Evolutionary conservation across 306 rosid genomes (phyloP), one percentile per base, ranked within the genome.

Genomic region (Datisca glomerata): DNA sequence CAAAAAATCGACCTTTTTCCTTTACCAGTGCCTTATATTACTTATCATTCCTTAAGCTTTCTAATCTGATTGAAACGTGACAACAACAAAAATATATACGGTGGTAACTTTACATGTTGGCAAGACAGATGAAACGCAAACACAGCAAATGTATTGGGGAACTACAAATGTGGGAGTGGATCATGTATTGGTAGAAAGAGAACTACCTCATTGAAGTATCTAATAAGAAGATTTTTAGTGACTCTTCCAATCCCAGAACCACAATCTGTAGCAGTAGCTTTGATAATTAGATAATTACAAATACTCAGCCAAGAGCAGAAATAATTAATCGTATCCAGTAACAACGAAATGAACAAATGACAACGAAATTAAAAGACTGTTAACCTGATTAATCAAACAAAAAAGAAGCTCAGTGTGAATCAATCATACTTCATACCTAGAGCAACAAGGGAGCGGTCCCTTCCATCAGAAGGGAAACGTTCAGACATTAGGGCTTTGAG

Each of bases 231-330:
- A 67, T 77, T 89, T 63, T 77, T 83, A 23, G 97, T 70, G 34
- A 89, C 67, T 68, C 97, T 72, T 11, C 97, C 97, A 61, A 89
- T 80, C 58, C 97, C 97, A 65, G 95, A 80, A 77, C 97, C 97
- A 70, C 97, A 83, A 66, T 89, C 97, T 85, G 75, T 40, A 63
- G 63, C 24, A 53, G 25, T 11, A 40, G 45, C 47, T 10, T 36
- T 12, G 15, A 33, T 47, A 17, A 41, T 32, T 12, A 21, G 58
- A 37, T 52, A 25, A 10, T 11, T 33, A 18, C 2, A 19, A 18
- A 21, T 6, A n/a, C 16, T 14, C 0, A n/a, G 8, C 7, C 19
- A 49, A n/a, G 1, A 13, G 6, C 17, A 47, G n/a, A 44, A n/a
- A n/a, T 11, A 24, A 15, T 22, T 20, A 38, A 47, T 29, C 27